Percentiles rank a stretch among this genome's conserved stretches.
These are phyloP conservation scores for Suhomyces maxii DNA, from an alignment of 1,139 yeast species.

Conservation along the genomic window DNA sequence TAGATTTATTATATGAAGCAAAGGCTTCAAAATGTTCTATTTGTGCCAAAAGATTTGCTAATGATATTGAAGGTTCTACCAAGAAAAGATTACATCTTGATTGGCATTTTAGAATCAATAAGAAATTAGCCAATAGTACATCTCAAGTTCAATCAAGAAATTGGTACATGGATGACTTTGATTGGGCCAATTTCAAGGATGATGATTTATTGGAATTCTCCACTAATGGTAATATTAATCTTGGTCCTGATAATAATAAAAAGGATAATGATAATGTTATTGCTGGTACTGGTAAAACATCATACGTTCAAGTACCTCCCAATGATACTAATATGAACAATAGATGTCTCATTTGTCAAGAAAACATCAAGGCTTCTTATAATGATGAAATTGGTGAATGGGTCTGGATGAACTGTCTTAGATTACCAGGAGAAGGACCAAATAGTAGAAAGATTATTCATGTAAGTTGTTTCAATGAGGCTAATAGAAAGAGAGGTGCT, in stretches of 20 bases:
- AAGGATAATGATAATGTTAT: conserved; percentile 11
- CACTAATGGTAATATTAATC: conserved; percentile 18
- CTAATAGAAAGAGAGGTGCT: conserved; percentile 42
- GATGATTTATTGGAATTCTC: conserved; percentile 47
- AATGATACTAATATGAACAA: conserved; percentile 66
- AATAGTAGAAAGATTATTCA: conserved; percentile 61
- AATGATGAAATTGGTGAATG: conserved; percentile 92
- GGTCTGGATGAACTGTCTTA: conserved; percentile 87
- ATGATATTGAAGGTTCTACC: conserved; percentile 57
- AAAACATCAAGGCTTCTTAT: conserved; percentile 73
- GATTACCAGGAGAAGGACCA: conserved; percentile 56
- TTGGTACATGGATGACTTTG: conserved; percentile 76
- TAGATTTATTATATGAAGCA: conserved; percentile 51
- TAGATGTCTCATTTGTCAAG: conserved; percentile 87
- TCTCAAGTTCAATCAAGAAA: conserved; percentile 65
- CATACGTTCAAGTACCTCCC: conserved; percentile 70
- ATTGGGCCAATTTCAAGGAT: conserved; percentile 76
- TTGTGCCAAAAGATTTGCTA: conserved; percentile 85
- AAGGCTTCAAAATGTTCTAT: conserved; percentile 82
- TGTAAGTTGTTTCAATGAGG: conserved; percentile 77
- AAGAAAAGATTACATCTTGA: conserved; percentile 69
- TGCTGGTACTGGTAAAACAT: conserved; percentile 18
- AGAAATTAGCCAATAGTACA: conserved; percentile 52
- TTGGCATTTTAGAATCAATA: conserved; percentile 95
- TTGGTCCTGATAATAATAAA: conserved; percentile 9